Evolutionary conservation across 1,284 basidiomycete genomes (phyloP).

Genomic region (Apiotrichum veenhuisii): DNA sequence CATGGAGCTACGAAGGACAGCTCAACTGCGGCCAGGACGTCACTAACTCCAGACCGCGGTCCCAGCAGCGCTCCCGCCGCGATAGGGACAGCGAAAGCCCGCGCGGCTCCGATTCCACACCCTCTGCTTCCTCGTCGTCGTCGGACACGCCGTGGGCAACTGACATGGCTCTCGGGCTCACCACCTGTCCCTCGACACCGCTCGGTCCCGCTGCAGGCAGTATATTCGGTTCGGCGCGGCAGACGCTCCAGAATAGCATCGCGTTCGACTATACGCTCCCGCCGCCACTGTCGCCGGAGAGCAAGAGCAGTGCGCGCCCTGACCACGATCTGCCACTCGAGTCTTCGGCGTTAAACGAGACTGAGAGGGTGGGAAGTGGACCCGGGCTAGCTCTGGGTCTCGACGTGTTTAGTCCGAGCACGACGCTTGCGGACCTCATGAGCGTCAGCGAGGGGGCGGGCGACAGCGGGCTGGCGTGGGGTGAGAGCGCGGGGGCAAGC

Average conservation of each 20-base stretch:
- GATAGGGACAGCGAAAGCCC: too few species aligned
- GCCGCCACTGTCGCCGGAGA: not conserved
- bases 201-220: not conserved
- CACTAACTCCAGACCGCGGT: too few species aligned
- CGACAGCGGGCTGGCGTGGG: not conserved
- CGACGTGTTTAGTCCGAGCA: not conserved
- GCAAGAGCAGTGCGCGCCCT: not conserved
- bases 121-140: not conserved
- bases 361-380: too few species aligned
- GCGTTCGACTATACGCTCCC: constrained; percentile 11
- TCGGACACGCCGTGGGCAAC: not conserved
- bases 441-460: not conserved
- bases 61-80: too few species aligned
- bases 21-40: too few species aligned
- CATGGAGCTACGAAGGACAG: too few species aligned
- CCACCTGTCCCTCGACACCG: not conserved
- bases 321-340: not conserved
- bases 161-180: not conserved
- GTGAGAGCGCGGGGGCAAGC: not conserved
- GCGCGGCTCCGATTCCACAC: not conserved
- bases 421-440: not conserved
- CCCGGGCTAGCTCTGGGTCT: too few species aligned
- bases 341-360: not conserved
- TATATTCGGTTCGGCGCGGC: constrained; percentile 10
- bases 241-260: constrained; percentile 7